Conservation (phyloP, 371 early-diverging fungal species). For the Sporodiniella umbellata region DNA sequence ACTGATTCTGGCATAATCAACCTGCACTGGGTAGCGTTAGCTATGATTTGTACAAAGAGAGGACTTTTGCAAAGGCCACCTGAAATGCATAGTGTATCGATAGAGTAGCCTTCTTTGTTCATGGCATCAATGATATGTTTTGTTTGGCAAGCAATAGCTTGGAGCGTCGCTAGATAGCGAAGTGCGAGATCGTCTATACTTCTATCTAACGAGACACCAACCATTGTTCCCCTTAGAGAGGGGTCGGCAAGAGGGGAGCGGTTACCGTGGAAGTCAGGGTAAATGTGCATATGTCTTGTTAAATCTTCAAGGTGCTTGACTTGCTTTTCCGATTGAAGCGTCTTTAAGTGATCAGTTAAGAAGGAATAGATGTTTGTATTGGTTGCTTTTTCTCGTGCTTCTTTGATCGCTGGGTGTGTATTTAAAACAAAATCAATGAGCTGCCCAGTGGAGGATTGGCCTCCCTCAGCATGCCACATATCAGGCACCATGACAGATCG, state of each 20-base stretch:
- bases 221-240: slow-evolving; percentile 57
- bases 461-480: slow-evolving; percentile 70
- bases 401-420: slow-evolving; percentile 53
- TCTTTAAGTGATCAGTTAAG: slow-evolving; percentile 43
- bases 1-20: slow-evolving; percentile 58
- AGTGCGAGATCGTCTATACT: slow-evolving; percentile 55
- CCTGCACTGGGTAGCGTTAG: slow-evolving; percentile 54
- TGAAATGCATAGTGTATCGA: slow-evolving; percentile 63
- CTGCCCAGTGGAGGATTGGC: slow-evolving; percentile 72
- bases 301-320: slow-evolving; percentile 37
- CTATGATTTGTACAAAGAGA: slow-evolving; percentile 59
- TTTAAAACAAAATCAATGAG: slow-evolving; percentile 61
- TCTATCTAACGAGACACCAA: slow-evolving; percentile 58
- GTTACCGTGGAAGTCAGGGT: slow-evolving; percentile 80
- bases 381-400: slow-evolving; percentile 23
- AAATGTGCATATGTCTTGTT: slow-evolving; percentile 57
- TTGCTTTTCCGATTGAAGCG: slow-evolving; percentile 21
- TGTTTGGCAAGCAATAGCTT: slow-evolving; percentile 64
- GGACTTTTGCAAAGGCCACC: slow-evolving; percentile 69
- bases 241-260: slow-evolving; percentile 74
- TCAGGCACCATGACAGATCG: slow-evolving; percentile 59
- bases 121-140: slow-evolving; percentile 59
- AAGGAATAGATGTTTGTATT: slow-evolving; percentile 43
- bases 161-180: slow-evolving; percentile 61
- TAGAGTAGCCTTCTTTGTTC: slow-evolving; percentile 48